Evolutionary conservation across 2,329 filamentous ascomycete species (phyloP), one percentile per base, ranked within the genome.

Genomic region (Penicillium sp.): DNA sequence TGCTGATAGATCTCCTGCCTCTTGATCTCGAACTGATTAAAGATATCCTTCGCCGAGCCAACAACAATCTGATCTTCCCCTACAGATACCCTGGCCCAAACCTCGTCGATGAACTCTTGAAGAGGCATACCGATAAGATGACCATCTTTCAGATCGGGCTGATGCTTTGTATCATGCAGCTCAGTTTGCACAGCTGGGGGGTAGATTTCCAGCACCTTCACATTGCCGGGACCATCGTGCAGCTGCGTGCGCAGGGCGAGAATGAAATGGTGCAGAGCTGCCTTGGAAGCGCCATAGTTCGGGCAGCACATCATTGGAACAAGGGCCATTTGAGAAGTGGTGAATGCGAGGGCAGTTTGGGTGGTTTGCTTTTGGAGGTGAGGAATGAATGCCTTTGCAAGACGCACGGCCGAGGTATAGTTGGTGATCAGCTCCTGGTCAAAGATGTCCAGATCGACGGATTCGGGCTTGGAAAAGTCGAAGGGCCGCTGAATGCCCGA

Each of bases 101-200:
- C 79, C 61, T 83, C 80, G 19, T 84, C 76, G 0, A 78, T 81
- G 63, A 86, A 86, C 33, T 85, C 79, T 19, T 79, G 73, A 54
- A 86, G 65, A 3, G 84, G 84, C 81, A 87, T 86, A 1, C 84
- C 84, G 24, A 85, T 78, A n/a, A 75, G 63, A 17, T 79, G 67
- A 0, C 83, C 83, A 58, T 81, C 76, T 69, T 83, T 79, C 67
- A 84, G 76, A 65, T 85, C 82, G 0, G 83, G 83, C 72, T 85
- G 83, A 61, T 85, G 81, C 70, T 84, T 84, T 30, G 76, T 77
- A 61, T 86, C 83, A 62, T 86, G 84, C 28, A 86, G 71, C 69
- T 86, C 84, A 0, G 83, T 86, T 73, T 86, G 84, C 38, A 86
- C 84, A 0, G 83, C 82, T 0, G 84, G 85, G 3, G 84, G 84